Conservation (phyloP, 1,284 basidiomycete species). For the Flammula alnicola region DNA sequence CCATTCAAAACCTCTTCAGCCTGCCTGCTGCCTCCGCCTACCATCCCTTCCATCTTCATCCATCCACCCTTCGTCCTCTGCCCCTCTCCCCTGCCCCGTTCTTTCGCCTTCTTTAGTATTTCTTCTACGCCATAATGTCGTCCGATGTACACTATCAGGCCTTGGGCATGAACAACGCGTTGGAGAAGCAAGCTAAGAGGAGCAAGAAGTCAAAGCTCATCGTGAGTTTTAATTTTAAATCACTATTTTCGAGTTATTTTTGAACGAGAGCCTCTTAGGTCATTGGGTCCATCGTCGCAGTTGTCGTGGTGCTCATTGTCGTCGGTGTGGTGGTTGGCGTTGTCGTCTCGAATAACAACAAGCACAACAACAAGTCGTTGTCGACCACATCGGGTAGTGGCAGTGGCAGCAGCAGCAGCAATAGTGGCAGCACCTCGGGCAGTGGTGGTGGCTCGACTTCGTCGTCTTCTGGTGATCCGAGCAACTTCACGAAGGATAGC, state of each 20-base stretch:
- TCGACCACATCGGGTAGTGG: constrained; percentile 7
- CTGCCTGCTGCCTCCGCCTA: constrained; percentile 4
- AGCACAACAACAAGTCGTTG: no score
- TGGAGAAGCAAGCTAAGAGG: constrained; percentile 32
- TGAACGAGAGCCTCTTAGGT: constrained; percentile 41
- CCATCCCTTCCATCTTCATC: constrained; percentile 7
- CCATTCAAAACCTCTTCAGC: no score
- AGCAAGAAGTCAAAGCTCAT: constrained; percentile 37
- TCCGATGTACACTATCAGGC: constrained; percentile 26
- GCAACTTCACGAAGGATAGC: constrained; percentile 64
- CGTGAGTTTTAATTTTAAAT: constrained; percentile 27
- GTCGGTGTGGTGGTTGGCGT: constrained; percentile 60
- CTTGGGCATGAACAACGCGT: constrained; percentile 26
- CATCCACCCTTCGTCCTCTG: constrained; percentile 11
- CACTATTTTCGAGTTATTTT: neutral
- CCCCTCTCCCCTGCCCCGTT: constrained; percentile 12
- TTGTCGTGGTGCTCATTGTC: constrained; percentile 50
- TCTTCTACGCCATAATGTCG: constrained; percentile 22
- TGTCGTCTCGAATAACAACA: constrained; percentile 49
- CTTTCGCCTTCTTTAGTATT: constrained; percentile 11
- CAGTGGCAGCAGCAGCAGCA: constrained; percentile 10
- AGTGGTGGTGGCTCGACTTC: no score
- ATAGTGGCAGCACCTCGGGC: no score
- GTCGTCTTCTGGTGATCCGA: no score
- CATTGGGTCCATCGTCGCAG: constrained; percentile 45